Evolutionary conservation across 179 eudicot species (phyloP), one percentile per base, ranked within the genome.

Genomic region (Pouteria campechiana): DNA sequence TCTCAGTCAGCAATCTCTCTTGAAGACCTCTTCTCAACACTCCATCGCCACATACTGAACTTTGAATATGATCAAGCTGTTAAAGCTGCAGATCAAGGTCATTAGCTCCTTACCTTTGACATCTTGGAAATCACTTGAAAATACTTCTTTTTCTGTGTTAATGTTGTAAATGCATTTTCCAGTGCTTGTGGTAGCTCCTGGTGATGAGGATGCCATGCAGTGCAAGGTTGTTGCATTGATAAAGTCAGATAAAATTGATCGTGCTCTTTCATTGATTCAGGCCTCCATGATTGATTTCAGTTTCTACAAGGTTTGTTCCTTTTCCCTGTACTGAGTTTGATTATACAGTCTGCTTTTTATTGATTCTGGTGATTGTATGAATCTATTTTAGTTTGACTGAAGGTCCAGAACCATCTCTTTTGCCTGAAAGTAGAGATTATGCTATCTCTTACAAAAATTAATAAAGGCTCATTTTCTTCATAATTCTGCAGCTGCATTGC

Each of bases 121-220:
- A 17, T 51, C 0, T 22, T 16, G 29, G 5, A 31, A 7, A 38
- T 6, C 5, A 52, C 19, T 15, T 37, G 34, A 7, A 14, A n/a
- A n/a, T 37, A 17, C 28, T 25, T 14, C 13, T 14, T 16, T 23
- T 17, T 25, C 28, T 44, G 32, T 13, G 28, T 16, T 22, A 25
- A n/a, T 46, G 19, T 32, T n/a, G 10, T 23, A 4, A 17, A 1
- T 33, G 9, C 6, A 4, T 12, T 10, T 51, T 59, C 12, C 67
- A 84, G 97, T 88, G 33, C 56, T 88, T 17, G 43, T 78, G 17
- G 44, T 60, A 60, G 68, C 82, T 41, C 85, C 94, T 3, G 76
- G 68, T 0, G 97, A 88, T 46, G 97, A 84, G 72, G 97, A 88
- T 37, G 97, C 92, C 6, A 64, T 81, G 48, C 69, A 62, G 6